Percentiles rank a stretch among this genome's conserved stretches.
These are phyloP conservation scores for Cytospora leucostoma DNA, from an alignment of 2,329 filamentous ascomycete genomes.

Conservation along the genomic window DNA sequence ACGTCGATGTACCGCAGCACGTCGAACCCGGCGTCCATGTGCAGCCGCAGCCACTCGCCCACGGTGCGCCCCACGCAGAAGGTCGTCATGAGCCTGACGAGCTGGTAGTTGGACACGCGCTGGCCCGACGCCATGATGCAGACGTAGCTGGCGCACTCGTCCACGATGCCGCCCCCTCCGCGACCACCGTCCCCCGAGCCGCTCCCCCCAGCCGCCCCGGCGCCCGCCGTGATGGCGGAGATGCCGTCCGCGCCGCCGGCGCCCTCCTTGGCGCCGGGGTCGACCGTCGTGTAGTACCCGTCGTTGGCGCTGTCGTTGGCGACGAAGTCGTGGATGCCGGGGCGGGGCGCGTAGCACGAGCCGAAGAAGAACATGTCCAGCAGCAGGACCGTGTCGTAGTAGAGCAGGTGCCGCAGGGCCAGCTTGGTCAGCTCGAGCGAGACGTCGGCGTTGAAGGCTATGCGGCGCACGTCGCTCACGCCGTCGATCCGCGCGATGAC, in stretches of 20 bases:
- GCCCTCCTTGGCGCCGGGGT: slow-evolving; percentile 11
- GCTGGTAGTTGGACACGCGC: slow-evolving; percentile 58
- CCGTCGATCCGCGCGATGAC: slow-evolving; percentile 89
- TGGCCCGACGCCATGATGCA: slow-evolving; percentile 45
- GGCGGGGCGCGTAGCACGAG: slow-evolving; percentile 81
- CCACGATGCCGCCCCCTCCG: slow-evolving; percentile 48
- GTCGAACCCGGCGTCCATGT: slow-evolving; percentile 65
- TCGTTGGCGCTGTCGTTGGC: slow-evolving; percentile 51
- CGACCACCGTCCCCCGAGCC: background rate
- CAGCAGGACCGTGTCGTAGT: slow-evolving; percentile 87
- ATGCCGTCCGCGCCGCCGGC: slow-evolving; percentile 55
- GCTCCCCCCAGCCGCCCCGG: background rate
- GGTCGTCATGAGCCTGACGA: slow-evolving; percentile 83
- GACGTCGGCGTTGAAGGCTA: slow-evolving; percentile 81
- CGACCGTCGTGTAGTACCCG: slow-evolving; percentile 24
- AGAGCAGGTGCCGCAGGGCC: slow-evolving; percentile 84
- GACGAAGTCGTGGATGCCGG: slow-evolving; percentile 78
- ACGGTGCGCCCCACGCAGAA: slow-evolving; percentile 82
- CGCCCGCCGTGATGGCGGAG: slow-evolving; percentile 22
- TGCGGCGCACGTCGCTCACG: slow-evolving; percentile 83
- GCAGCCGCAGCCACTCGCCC: slow-evolving; percentile 80
- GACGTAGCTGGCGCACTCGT: slow-evolving; percentile 87
- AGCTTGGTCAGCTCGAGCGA: slow-evolving; percentile 84
- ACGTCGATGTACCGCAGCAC: slow-evolving; percentile 80
- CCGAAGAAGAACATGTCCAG: slow-evolving; percentile 95